Evolutionary conservation across 495 filamentous ascomycete species (phyloP).

Genomic region (Tuber borchii): DNA sequence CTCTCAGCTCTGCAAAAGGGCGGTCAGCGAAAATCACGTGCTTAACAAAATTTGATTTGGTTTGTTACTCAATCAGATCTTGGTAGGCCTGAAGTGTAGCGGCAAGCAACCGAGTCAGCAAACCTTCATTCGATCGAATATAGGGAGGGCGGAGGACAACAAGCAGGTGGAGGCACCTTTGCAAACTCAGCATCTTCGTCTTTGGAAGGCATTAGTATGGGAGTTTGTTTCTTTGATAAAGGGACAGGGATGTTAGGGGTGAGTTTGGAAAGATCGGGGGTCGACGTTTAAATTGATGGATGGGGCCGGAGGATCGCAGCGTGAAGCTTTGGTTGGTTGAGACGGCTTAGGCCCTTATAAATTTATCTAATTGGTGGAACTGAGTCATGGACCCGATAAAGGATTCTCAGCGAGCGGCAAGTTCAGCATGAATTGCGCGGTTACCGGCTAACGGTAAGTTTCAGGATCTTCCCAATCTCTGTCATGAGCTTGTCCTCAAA

Average conservation of each 20-base stretch:
- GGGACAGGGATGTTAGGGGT: not conserved
- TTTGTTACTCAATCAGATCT: constrained; percentile 32
- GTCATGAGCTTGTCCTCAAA: not conserved
- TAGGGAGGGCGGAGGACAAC: not conserved
- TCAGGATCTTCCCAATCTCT: not conserved
- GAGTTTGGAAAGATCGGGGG: not conserved
- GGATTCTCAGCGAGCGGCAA: not conserved
- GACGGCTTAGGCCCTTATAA: not conserved
- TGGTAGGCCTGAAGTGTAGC: constrained; percentile 24
- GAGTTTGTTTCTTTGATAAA: not conserved
- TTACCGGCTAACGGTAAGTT: not conserved
- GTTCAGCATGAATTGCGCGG: not conserved
- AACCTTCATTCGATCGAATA: not conserved
- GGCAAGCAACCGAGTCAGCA: constrained; percentile 10
- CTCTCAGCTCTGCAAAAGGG: constrained; percentile 27
- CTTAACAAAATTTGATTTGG: not conserved
- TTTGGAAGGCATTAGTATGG: constrained; percentile 26
- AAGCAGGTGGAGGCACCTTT: constrained; percentile 21
- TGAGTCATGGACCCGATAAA: not conserved
- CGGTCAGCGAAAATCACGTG: constrained; percentile 14
- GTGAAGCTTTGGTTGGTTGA: not conserved
- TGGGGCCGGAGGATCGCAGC: not conserved
- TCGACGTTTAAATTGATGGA: not conserved
- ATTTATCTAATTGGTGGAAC: not conserved
- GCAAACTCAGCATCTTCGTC: constrained; percentile 30